Percentiles rank a stretch among this genome's conserved stretches.
Conservation (phyloP, 371 early-diverging fungal species). For the Actinomucor elegans region DNA sequence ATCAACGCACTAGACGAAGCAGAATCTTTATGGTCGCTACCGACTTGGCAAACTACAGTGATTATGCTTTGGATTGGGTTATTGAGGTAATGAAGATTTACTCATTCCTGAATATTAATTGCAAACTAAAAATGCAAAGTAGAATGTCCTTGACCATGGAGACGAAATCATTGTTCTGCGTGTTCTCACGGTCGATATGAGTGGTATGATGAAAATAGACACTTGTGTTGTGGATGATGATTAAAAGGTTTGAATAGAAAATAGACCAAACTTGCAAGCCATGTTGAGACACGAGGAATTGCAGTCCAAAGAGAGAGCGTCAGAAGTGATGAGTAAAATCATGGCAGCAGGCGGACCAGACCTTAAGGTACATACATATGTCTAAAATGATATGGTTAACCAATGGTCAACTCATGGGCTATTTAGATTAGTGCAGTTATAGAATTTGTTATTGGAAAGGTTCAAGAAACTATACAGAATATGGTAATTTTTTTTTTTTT, state of each 20-base stretch:
- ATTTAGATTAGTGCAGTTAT: constrained; percentile 56
- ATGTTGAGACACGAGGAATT: constrained; percentile 49
- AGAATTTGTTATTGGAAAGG: constrained; percentile 62
- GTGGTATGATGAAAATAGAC: constrained; percentile 18
- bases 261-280: constrained; percentile 35
- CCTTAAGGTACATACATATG: constrained; percentile 30
- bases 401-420: background rate
- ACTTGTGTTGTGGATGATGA: too few relatives aligned
- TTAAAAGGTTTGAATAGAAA: constrained; percentile 12
- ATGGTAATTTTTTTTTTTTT: constrained; percentile 41
- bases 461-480: constrained; percentile 61
- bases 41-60: constrained; percentile 59
- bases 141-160: constrained; percentile 60
- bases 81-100: constrained; percentile 48
- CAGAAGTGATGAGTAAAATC: constrained; percentile 49
- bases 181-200: constrained; percentile 49
- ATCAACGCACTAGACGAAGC: constrained; percentile 47
- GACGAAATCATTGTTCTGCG: constrained; percentile 57
- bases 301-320: constrained; percentile 50
- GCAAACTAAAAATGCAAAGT: too few relatives aligned
- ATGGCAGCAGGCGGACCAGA: constrained; percentile 34
- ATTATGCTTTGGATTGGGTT: constrained; percentile 60
- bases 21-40: constrained; percentile 62
- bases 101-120: too few relatives aligned
- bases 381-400: background rate